Percentiles rank a stretch among this genome's conserved stretches.
Conservation (phyloP, 257 asterid species). For the Prunella vulgaris region DNA sequence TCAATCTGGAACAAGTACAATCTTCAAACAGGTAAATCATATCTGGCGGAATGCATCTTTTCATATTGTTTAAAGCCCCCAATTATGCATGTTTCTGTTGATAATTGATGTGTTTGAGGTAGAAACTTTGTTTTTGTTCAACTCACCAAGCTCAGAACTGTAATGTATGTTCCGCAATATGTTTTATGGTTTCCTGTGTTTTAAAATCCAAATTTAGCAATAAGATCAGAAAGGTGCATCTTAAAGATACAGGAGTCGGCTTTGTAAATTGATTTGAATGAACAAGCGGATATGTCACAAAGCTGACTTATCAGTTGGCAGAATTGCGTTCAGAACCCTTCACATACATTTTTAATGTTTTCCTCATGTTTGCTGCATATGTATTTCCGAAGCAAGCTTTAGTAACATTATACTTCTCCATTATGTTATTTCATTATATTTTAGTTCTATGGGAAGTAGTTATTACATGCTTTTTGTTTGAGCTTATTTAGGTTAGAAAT, state of each 20-base stretch:
- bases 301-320: neutral
- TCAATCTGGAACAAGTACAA: conserved; percentile 84
- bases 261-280: neutral
- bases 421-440: neutral
- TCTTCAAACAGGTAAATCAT: conserved; percentile 70
- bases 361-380: neutral
- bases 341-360: neutral
- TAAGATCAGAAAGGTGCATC: neutral
- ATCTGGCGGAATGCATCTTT: neutral
- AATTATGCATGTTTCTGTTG: neutral
- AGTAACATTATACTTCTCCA: neutral
- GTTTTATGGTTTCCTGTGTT: neutral
- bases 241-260: neutral
- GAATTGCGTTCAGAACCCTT: neutral
- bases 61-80: neutral
- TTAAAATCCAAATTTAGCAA: neutral
- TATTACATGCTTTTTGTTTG: neutral
- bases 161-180: neutral
- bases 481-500: neutral
- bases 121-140: neutral
- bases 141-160: neutral
- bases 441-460: neutral
- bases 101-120: neutral
- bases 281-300: neutral
- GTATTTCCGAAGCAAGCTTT: neutral